Evolutionary conservation across 1,284 basidiomycete species (phyloP).

Genomic region (Fomitopsis schrenkii): DNA sequence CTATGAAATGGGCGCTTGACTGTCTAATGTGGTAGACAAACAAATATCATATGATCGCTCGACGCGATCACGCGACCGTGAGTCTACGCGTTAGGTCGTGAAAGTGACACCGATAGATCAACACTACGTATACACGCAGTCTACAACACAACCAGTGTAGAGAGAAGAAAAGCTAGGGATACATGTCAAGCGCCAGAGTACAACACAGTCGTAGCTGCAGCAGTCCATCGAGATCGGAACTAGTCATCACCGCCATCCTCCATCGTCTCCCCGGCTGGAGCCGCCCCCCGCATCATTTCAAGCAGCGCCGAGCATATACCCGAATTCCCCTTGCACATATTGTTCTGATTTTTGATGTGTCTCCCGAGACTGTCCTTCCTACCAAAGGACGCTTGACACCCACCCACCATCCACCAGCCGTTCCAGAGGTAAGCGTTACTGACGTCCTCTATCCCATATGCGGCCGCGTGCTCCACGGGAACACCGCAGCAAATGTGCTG

Average conservation of each 20-base stretch:
- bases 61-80: background rate
- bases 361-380: conserved; percentile 53
- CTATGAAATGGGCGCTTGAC: background rate
- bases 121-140: background rate
- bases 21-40: background rate
- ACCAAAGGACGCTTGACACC: conserved; percentile 48
- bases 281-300: background rate
- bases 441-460: conserved; percentile 22
- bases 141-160: background rate
- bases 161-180: background rate
- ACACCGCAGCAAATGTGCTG: conserved; percentile 39
- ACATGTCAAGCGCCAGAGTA: background rate
- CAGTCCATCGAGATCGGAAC: background rate
- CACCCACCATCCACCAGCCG: conserved; percentile 40
- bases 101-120: background rate
- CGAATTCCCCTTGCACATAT: background rate
- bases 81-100: background rate
- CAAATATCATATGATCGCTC: background rate
- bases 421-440: conserved; percentile 28
- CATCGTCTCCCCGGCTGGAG: background rate
- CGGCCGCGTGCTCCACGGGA: conserved; percentile 28
- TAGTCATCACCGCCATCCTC: background rate
- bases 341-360: conserved; percentile 37
- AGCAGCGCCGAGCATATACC: background rate
- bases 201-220: conserved; percentile 2